Conservation (phyloP, 371 early-diverging fungal genomes). For the Rhizopus arrhizus region DNA sequence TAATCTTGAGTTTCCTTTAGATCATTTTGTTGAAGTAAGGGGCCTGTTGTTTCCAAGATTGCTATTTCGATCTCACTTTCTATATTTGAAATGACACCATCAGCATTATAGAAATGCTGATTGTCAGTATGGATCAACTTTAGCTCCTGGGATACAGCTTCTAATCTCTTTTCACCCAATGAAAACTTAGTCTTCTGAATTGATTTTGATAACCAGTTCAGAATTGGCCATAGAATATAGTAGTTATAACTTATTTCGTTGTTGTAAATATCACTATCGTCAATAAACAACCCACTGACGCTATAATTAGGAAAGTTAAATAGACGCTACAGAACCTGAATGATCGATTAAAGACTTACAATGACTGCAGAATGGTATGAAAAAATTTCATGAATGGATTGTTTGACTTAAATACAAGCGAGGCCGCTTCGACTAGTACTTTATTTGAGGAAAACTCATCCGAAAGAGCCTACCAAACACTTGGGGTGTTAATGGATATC, state of each 20-base stretch:
- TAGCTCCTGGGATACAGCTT: conserved; percentile 26
- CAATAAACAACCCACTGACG: conserved; percentile 24
- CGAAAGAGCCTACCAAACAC: conserved; percentile 22
- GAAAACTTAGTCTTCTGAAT: conserved; percentile 28
- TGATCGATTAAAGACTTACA: conserved; percentile 23
- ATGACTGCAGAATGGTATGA: conserved; percentile 22
- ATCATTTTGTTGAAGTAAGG: conserved; percentile 20
- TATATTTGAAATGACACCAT: conserved; percentile 25
- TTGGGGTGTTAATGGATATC: conserved; percentile 19
- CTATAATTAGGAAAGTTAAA: conserved; percentile 23
- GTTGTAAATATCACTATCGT: conserved; percentile 23
- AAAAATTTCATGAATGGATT: conserved; percentile 21
- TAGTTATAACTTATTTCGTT: conserved; percentile 19
- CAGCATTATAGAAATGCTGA: conserved; percentile 23
- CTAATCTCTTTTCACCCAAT: conserved; percentile 28
- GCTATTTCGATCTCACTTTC: conserved; percentile 22
- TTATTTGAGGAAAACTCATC: conserved; percentile 23
- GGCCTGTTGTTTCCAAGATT: conserved; percentile 28
- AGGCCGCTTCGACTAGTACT: conserved; percentile 20
- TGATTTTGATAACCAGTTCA: conserved; percentile 28
- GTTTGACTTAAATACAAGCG: conserved; percentile 20
- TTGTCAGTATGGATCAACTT: conserved; percentile 26
- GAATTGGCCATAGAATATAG: conserved; percentile 25
- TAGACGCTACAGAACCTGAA: conserved; percentile 16
- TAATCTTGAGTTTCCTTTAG: conserved; percentile 26